phyloP scores from a whole-genome alignment of 768 basidiomycete species.

The Suillus sp. region DNA sequence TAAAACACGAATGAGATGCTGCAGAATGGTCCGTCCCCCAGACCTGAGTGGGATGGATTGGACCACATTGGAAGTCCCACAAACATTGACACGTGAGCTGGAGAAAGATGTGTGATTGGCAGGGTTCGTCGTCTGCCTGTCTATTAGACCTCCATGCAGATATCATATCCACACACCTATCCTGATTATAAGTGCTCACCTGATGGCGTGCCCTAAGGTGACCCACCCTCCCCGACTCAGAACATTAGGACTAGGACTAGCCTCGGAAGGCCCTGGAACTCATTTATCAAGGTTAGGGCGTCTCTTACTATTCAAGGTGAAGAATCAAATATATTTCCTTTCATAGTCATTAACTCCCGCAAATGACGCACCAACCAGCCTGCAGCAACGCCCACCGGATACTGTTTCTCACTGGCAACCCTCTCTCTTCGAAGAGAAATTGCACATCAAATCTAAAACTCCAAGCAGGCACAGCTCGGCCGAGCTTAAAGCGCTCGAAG shows the following conservation, averaged over 20 bases:
- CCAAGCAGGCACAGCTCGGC: slow-evolving; percentile 53
- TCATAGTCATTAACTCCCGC: slow-evolving; percentile 60
- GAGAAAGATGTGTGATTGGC: slow-evolving; percentile 44
- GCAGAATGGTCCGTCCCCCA: slow-evolving; percentile 32
- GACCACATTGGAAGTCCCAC: slow-evolving; percentile 33
- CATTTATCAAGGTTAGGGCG: slow-evolving; percentile 70
- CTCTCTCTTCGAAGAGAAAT: slow-evolving; percentile 68
- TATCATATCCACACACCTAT: no score
- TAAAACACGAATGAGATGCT: slow-evolving; percentile 29
- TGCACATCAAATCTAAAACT: slow-evolving; percentile 40
- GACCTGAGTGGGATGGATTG: slow-evolving; percentile 27
- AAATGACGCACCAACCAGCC: slow-evolving; percentile 42
- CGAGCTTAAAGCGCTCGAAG: slow-evolving; percentile 65
- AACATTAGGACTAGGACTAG: no score
- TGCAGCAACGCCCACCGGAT: slow-evolving; percentile 17
- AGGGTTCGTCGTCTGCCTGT: slow-evolving; percentile 46
- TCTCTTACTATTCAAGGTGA: background rate
- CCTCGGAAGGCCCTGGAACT: slow-evolving; percentile 81
- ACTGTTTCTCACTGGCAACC: slow-evolving; percentile 22
- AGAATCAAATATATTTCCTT: background rate
- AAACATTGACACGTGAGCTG: slow-evolving; percentile 30
- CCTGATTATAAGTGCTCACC: no score
- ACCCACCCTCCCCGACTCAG: no score
- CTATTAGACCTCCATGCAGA: no score
- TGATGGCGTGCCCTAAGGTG: no score